phyloP scores from a whole-genome alignment of 1,284 basidiomycete species.

The Polyporus tsugae region DNA sequence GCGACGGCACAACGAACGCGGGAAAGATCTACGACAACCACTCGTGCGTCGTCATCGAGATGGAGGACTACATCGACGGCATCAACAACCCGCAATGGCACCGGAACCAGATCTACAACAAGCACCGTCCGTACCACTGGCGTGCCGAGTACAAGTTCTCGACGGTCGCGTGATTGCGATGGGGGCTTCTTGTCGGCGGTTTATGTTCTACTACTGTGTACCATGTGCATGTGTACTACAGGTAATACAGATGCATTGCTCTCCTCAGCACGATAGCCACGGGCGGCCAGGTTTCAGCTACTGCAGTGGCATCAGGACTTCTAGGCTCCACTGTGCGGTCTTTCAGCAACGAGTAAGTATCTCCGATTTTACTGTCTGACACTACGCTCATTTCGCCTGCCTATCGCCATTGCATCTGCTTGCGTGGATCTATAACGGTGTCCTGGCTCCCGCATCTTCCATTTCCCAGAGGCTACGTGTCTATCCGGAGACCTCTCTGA shows the following conservation, averaged over 20 bases:
- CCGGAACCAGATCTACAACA: slow-evolving; percentile 11
- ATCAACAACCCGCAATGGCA: slow-evolving; percentile 23
- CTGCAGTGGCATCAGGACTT: no score
- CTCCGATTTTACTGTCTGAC: no score
- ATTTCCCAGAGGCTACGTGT: no score
- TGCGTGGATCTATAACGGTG: no score
- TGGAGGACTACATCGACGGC: slow-evolving; percentile 21
- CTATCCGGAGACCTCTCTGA: no score
- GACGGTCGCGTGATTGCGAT: background rate
- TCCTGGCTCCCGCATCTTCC: no score
- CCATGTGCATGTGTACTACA: background rate
- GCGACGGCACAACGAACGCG: slow-evolving; percentile 43
- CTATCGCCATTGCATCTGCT: no score
- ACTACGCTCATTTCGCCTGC: no score
- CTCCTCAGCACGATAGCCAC: no score
- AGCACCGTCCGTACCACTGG: slow-evolving; percentile 11
- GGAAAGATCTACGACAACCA: slow-evolving; percentile 47
- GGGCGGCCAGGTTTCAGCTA: no score
- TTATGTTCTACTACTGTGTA: background rate
- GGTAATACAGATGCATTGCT: background rate
- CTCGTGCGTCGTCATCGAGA: slow-evolving; percentile 60
- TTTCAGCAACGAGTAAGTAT: no score
- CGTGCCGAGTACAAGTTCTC: slow-evolving; percentile 11
- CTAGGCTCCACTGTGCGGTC: no score
- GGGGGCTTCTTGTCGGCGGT: background rate